Evolutionary conservation across 1,284 basidiomycete species (phyloP).

Genomic region (Cryptococcus depauperatus): DNA sequence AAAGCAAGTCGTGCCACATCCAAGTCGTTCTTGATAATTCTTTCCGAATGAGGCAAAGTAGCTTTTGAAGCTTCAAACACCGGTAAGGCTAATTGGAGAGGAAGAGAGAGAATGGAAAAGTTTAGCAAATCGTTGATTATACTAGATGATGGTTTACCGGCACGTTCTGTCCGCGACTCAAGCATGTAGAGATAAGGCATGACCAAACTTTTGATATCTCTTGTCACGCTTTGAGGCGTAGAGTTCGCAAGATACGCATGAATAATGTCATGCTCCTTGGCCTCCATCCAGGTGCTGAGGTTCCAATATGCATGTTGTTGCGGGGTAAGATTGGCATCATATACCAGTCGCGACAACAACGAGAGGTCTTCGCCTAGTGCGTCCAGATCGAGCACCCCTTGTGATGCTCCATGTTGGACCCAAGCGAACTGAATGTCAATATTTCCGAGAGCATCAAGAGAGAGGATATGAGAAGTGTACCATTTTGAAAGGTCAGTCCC

Average conservation of each 20-base stretch:
- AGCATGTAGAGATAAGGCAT: slow-evolving; percentile 85
- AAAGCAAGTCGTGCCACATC: slow-evolving; percentile 76
- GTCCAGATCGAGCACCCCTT: slow-evolving; percentile 69
- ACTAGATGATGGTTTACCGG: slow-evolving; percentile 58
- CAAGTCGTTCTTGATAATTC: slow-evolving; percentile 70
- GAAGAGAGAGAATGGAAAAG: slow-evolving; percentile 62
- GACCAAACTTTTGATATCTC: slow-evolving; percentile 66
- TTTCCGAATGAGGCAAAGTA: slow-evolving; percentile 58
- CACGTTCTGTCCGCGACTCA: slow-evolving; percentile 72
- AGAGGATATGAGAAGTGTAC: slow-evolving; percentile 62
- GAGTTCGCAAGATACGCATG: slow-evolving; percentile 66
- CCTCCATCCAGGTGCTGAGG: slow-evolving; percentile 59
- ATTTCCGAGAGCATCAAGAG: slow-evolving; percentile 63
- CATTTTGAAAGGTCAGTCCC: slow-evolving; percentile 55
- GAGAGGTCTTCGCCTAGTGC: slow-evolving; percentile 81
- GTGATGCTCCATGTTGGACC: slow-evolving; percentile 75
- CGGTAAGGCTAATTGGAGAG: slow-evolving; percentile 60
- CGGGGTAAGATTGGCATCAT: slow-evolving; percentile 53
- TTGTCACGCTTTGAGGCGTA: slow-evolving; percentile 56
- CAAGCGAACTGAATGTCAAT: slow-evolving; percentile 68
- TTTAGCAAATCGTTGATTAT: slow-evolving; percentile 55
- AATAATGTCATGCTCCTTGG: slow-evolving; percentile 59
- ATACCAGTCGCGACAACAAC: slow-evolving; percentile 72
- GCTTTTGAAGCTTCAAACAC: slow-evolving; percentile 86
- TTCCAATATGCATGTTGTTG: slow-evolving; percentile 54